phyloP scores from a whole-genome alignment of 2,329 filamentous ascomycete species.

The Paraphoma sp. region DNA sequence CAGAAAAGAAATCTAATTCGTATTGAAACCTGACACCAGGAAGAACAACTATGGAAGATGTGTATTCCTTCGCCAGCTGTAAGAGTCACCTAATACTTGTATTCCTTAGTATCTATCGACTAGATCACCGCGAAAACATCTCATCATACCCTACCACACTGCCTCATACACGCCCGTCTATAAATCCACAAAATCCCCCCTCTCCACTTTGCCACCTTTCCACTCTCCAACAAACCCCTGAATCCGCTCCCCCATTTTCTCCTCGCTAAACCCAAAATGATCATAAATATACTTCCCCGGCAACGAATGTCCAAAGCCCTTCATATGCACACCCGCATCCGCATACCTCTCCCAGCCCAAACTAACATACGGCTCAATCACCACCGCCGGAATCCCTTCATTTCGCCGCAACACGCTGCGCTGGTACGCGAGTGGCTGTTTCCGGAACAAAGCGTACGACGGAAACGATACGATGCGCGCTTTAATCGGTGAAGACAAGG shows the following conservation, averaged over 20 bases:
- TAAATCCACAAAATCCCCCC: conserved; percentile 16
- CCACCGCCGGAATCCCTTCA: conserved; percentile 55
- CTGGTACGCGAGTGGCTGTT: conserved; percentile 52
- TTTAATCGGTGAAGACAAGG: conserved; percentile 25
- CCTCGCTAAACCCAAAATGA: neutral
- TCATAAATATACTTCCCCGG: conserved; percentile 1
- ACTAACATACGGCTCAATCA: conserved; percentile 64
- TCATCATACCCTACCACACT: neutral
- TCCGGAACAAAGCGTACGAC: conserved; percentile 55
- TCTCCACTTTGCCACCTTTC: conserved; percentile 5
- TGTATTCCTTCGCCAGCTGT: no score
- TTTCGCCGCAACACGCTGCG: conserved; percentile 51
- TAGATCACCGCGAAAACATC: no score
- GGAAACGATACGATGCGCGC: conserved; percentile 57
- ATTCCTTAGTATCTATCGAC: no score
- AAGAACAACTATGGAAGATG: no score
- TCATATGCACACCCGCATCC: conserved; percentile 61
- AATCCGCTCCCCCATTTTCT: conserved; percentile 5
- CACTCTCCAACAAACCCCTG: conserved; percentile 2
- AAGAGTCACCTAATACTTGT: no score
- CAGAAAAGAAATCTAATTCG: no score
- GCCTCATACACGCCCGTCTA: neutral
- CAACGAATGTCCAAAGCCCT: conserved; percentile 51
- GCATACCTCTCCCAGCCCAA: conserved; percentile 66
- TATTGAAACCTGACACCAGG: no score